Base-by-base conservation (phyloP, 2,329 filamentous ascomycete species). In the Penicillium sp. region DNA sequence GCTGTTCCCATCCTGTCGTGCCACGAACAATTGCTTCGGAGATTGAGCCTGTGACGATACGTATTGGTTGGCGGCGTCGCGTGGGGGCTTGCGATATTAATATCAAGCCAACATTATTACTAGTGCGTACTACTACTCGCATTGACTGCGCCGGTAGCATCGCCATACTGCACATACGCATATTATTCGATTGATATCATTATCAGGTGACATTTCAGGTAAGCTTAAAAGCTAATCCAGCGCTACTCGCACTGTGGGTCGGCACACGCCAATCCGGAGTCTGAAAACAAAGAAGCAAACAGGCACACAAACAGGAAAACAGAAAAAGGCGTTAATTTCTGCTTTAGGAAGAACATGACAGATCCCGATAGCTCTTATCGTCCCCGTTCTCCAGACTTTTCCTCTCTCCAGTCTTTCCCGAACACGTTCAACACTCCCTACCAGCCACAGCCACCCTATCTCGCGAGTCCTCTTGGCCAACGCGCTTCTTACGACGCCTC, bases 381-480 rank as follows among this genome's bases (percentile, higher is more conserved):
- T 64, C 77, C 77, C 60, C 72, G 71, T 66, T 79, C 77, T 46
- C 78, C 78, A 64, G 76, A 79, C 63, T 74, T 83, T 63, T 80
- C 81, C 60, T 75, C 73, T 66, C 75, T 78, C 66, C 66, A 76
- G 63, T 65, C 73, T 57, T 65, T 71, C 63, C 69, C 74, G 61
- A 68, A 74, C 60, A 64, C 67, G 66, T 60, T 68, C 67, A 57
- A 60, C 66, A 64, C 57, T 64, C 14, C 72, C 62, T 68, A 68
- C 59, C 63, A 66, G 46, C 61, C 60, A 42, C 60, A 53, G 14
- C 51, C 66, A 24, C 57, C 65, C 23, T 65, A 68, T 64, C 66
- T 68, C 57, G 64, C 65, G 58, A 71, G 63, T 56, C 72, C 68
- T 20, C 58, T 71, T 54, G 67, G 66, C 50, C 72, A 74, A 50